Base-by-base conservation (phyloP, 2,329 filamentous ascomycete genomes). In the Aspergillus candidus region DNA sequence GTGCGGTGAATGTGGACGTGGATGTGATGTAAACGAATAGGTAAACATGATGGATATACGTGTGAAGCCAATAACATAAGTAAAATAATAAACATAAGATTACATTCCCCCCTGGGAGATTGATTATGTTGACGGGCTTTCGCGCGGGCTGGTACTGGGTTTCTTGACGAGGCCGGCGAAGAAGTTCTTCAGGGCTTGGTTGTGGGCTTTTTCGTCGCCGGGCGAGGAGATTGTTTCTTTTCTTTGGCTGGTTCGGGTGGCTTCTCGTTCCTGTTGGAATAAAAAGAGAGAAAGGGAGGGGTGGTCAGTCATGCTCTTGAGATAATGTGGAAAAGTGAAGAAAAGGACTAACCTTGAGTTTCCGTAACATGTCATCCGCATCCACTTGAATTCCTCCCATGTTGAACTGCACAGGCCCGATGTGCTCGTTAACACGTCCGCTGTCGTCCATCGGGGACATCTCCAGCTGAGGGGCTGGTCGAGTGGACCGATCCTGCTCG, bases 311-410 rank as follows among this genome's bases (percentile, higher is more conserved):
- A 27, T 27, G 6, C 22, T 27, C 10, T 27, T 3, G 2, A 27
- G 6, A 27, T 6, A 6, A 4, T 10, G 11, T 2, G 11, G 8
- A 34, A 5, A 32, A 22, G 11, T 18, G 13, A 17, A 29, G 12
- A 4, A 17, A 11, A 12, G 14, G 38, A 55, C 70, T 59, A 69
- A 91, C 88, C 79, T 89, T 90, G 48, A 94, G 74, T 56, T 86
- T 80, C 65, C 89, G 85, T 46, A 95, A 71, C 85, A 94, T 93
- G 59, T 95, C 89, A 60, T 95, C 90, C 7, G 89, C 89, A 67
- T 96, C 89, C 27, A 95, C 87, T 62, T 95, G 89, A 51, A 98
- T 96, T 41, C 93, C 93, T 34, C 93, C 93, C 78, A 98, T 93
- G 64, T 98, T 98, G 72, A 97, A 96, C 61, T 95, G 89, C 52